Evolutionary conservation across 148 eudicot species (phyloP).

Genomic region (Chenopodium quinoa): DNA sequence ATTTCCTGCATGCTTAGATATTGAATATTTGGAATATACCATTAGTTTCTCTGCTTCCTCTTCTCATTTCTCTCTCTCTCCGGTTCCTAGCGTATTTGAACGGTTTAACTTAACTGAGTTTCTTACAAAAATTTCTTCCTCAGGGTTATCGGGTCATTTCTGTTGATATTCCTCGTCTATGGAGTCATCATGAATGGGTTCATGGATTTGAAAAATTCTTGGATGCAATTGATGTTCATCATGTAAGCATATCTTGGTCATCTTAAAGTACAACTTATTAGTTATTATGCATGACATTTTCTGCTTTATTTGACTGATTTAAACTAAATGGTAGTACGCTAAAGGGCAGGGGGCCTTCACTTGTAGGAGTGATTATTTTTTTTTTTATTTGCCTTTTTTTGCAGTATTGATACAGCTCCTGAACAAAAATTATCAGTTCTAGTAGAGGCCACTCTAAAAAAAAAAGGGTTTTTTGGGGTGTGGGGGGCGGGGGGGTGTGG

Average conservation of each 20-base stretch:
- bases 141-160: conserved; percentile 97
- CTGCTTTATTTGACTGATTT: background rate
- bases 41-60: background rate
- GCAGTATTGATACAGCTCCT: background rate
- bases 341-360: conserved; percentile 1
- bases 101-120: background rate
- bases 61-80: background rate
- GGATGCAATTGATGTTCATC: conserved; percentile 92
- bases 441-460: background rate
- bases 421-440: background rate
- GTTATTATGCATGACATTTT: background rate
- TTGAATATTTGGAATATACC: background rate
- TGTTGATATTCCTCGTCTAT: conserved; percentile 90
- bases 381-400: too few species aligned
- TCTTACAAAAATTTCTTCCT: conserved; percentile 14
- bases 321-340: background rate
- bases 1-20: background rate
- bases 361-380: background rate
- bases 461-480: background rate
- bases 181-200: conserved; percentile 95
- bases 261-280: conserved; percentile 1
- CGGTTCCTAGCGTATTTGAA: background rate
- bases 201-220: conserved; percentile 95
- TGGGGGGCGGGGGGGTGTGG: too few species aligned
- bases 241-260: conserved; percentile 54